These are phyloP conservation scores for Daldinia vernicosa DNA, from an alignment of 495 filamentous ascomycete genomes.

Conservation along the genomic window DNA sequence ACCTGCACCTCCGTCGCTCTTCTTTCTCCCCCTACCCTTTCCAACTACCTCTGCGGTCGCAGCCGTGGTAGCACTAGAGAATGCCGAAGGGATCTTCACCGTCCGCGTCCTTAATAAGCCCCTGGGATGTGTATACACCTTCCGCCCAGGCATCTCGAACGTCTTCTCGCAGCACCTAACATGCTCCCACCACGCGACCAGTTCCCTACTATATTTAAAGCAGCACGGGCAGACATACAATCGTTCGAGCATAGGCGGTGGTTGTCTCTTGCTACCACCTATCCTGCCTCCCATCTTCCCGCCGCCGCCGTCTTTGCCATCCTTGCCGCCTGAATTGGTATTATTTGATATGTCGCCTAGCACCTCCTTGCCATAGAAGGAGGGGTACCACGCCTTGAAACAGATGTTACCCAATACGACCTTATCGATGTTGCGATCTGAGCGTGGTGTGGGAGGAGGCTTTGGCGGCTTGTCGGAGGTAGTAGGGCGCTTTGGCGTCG, in stretches of 20 bases:
- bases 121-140: constrained; percentile 61
- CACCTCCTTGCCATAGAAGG: constrained; percentile 80
- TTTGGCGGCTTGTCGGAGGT: constrained; percentile 32
- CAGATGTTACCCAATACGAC: constrained; percentile 77
- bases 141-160: constrained; percentile 52
- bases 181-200: constrained; percentile 63
- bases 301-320: constrained; percentile 36
- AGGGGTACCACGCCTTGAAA: constrained; percentile 81
- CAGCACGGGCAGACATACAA: constrained; percentile 92
- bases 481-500: constrained; percentile 37
- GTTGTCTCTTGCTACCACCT: constrained; percentile 50
- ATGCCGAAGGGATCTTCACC: constrained; percentile 38
- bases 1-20: constrained; percentile 42
- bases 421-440: constrained; percentile 73
- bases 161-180: constrained; percentile 53
- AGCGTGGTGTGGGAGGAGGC: constrained; percentile 36
- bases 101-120: constrained; percentile 45
- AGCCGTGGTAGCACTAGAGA: not conserved
- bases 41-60: constrained; percentile 1
- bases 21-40: constrained; percentile 54
- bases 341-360: constrained; percentile 58
- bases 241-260: constrained; percentile 59
- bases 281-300: constrained; percentile 37
- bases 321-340: constrained; percentile 37
- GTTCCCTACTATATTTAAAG: constrained; percentile 87